Percentiles rank a stretch among this genome's conserved stretches.
Conservation (phyloP, 129 eudicot genomes). For the Flaveria brownii region DNA sequence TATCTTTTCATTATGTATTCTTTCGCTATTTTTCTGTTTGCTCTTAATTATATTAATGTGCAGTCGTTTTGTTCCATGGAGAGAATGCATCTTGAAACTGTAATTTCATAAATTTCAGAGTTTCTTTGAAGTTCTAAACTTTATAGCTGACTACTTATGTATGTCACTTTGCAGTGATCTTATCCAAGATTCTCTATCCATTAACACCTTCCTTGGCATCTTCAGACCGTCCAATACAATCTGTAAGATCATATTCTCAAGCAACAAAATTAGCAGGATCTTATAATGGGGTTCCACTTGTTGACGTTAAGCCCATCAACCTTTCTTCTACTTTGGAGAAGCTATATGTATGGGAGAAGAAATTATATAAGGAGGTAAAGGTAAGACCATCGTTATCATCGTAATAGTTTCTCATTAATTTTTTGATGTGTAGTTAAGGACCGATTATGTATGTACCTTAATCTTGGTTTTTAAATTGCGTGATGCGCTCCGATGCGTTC, state of each 20-base stretch:
- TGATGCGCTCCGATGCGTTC: too few relatives aligned
- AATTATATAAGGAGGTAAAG: slow-evolving; percentile 87
- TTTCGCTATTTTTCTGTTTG: background rate
- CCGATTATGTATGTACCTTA: background rate
- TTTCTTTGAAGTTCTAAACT: slow-evolving; percentile 6
- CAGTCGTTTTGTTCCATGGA: background rate
- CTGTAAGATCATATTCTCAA: slow-evolving; percentile 46
- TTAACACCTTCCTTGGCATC: slow-evolving; percentile 50
- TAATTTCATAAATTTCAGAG: background rate
- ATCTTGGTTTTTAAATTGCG: too few relatives aligned
- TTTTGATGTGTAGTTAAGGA: background rate
- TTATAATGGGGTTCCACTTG: slow-evolving; percentile 53
- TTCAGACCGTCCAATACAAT: slow-evolving; percentile 41
- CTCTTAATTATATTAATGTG: background rate
- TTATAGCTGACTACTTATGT: slow-evolving; percentile 15
- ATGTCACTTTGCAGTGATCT: slow-evolving; percentile 45
- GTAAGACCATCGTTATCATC: slow-evolving; percentile 37
- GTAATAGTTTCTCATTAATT: background rate
- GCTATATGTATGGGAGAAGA: slow-evolving; percentile 92
- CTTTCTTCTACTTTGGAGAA: slow-evolving; percentile 83
- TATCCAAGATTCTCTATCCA: slow-evolving; percentile 57
- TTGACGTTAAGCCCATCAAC: slow-evolving; percentile 37
- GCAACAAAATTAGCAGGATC: slow-evolving; percentile 61
- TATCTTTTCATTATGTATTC: background rate
- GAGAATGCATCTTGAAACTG: background rate